Percentiles rank a stretch among this genome's conserved stretches.
phyloP scores from a whole-genome alignment of 2,329 filamentous ascomycete genomes.

The Cladophialophora chaetospira region DNA sequence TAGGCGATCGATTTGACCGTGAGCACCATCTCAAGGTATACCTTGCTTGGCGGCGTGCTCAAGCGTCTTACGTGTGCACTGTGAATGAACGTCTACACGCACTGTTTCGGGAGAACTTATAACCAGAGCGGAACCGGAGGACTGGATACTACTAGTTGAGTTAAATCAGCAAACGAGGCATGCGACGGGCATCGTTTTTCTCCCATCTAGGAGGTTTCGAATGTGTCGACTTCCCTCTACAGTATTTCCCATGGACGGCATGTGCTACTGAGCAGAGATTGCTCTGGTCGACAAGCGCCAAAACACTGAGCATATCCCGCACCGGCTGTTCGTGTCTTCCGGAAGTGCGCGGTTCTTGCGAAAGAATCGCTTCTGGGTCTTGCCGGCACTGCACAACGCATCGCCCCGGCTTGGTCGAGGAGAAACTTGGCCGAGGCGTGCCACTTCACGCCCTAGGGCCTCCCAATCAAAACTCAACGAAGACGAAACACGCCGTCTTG shows the following conservation, averaged over 20 bases:
- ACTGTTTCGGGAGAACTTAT: slow-evolving; percentile 9
- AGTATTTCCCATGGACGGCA: neutral
- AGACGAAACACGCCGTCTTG: neutral
- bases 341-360: no score
- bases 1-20: neutral
- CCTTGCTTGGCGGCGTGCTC: slow-evolving; percentile 11
- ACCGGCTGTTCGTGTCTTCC: no score
- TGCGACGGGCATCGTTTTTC: neutral
- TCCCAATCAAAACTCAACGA: neutral
- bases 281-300: neutral
- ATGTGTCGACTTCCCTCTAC: no score
- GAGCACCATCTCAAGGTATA: neutral
- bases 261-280: neutral
- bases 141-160: neutral
- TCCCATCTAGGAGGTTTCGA: neutral
- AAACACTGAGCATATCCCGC: neutral
- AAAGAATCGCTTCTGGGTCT: no score
- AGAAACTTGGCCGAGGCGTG: no score
- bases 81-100: slow-evolving; percentile 21
- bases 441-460: neutral
- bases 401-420: no score
- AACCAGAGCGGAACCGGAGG: slow-evolving; percentile 1
- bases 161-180: slow-evolving; percentile 7
- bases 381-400: no score
- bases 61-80: slow-evolving; percentile 30